phyloP scores from a whole-genome alignment of 2,329 filamentous ascomycete species.

The Rasamsonia emersonii region DNA sequence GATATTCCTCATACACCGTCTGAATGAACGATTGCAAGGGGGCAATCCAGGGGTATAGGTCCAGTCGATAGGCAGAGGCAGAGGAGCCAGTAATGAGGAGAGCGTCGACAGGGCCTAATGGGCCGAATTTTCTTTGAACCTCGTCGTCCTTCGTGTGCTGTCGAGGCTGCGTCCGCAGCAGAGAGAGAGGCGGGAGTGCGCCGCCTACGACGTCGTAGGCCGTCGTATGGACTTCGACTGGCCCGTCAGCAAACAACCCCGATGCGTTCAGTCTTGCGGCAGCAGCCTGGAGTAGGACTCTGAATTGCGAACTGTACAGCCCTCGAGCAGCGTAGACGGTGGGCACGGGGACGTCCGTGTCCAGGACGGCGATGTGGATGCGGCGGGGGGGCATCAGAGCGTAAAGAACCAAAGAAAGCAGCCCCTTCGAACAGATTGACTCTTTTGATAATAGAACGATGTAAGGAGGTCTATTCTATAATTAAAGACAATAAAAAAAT shows the following conservation, averaged over 20 bases:
- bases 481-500: too few relatives aligned
- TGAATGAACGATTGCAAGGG: slow-evolving; percentile 18
- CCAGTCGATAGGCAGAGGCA: slow-evolving; percentile 19
- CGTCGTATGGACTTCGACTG: slow-evolving; percentile 19
- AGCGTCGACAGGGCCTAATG: slow-evolving; percentile 16
- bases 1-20: slow-evolving; percentile 17
- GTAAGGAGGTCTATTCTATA: too few relatives aligned
- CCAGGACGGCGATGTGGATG: slow-evolving; percentile 28
- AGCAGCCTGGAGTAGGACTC: slow-evolving; percentile 21
- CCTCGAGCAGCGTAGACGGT: slow-evolving; percentile 23
- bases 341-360: slow-evolving; percentile 28
- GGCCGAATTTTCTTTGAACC: neutral
- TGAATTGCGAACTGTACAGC: slow-evolving; percentile 29
- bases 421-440: neutral
- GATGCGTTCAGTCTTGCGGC: slow-evolving; percentile 18
- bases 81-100: slow-evolving; percentile 26
- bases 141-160: neutral
- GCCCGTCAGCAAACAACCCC: slow-evolving; percentile 4
- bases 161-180: slow-evolving; percentile 12
- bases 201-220: slow-evolving; percentile 26
- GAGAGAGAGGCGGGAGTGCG: slow-evolving; percentile 17
- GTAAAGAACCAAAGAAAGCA: neutral
- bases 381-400: slow-evolving; percentile 12
- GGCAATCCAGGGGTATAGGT: slow-evolving; percentile 21
- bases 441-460: too few relatives aligned